Evolutionary conservation across 2,329 filamentous ascomycete species (phyloP), one percentile per base, ranked within the genome.

Genomic region (Talaromyces amestolkiae): DNA sequence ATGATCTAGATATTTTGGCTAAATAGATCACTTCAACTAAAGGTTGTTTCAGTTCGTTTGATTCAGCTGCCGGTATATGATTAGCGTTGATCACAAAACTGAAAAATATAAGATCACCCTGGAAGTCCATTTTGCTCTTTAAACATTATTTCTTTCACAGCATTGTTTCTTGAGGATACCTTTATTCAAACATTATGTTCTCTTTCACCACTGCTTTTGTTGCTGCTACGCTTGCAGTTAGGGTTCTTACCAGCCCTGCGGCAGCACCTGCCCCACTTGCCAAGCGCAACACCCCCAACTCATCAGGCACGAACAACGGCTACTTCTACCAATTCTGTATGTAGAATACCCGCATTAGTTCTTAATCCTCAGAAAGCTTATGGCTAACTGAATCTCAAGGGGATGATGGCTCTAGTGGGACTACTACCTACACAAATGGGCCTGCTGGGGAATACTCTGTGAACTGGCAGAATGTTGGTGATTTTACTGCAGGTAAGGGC

Each of bases 291-390:
- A 58, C 53, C 7, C 53, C 53, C n/a, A 58, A 58, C 53, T 39
- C 31, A 24, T 39, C 31, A 22, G 53, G 53, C 33, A 39, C n/a
- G 33, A 58, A 39, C n/a, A 39, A 39, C n/a, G 53, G 53, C n/a
- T 58, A 13, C 53, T 58, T 58, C 53, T 58, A 58, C 9, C 53
- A 58, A 39, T 58, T 58, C 53, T 58, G 53, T 58, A 58, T 39
- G 27, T 56, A 37, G 27, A 56, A 35, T 56, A 8, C 51, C 31
- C 35, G 31, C 33, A 56, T 37, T n/a, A 49, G 45, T 24, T 17
- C 45, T 17, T 13, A 27, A 27, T 37, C 19, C 33, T 37, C 31
- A 37, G 9, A 37, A 56, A 37, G 31, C 27, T 22, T 37, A 33
- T 1, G 9, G 51, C 51, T 56, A 35, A 56, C 31, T 17, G 15